Evolutionary conservation across 1,284 basidiomycete genomes (phyloP).

Genomic region (Vanrija humicola): DNA sequence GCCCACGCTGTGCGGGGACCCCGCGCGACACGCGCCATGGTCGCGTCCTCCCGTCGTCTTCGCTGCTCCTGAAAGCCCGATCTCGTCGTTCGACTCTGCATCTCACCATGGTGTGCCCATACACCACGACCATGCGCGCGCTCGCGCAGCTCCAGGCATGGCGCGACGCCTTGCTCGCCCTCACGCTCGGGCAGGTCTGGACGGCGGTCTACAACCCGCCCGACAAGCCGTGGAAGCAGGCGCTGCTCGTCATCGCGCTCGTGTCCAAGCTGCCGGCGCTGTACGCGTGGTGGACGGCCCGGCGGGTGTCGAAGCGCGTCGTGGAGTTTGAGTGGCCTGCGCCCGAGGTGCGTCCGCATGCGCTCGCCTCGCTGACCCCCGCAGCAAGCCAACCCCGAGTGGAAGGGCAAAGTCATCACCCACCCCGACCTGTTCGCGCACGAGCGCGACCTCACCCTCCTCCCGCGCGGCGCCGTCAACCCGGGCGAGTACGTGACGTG

Average conservation of each 20-base stretch:
- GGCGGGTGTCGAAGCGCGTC: slow-evolving; percentile 53
- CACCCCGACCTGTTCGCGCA: slow-evolving; percentile 31
- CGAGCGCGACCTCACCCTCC: slow-evolving; percentile 23
- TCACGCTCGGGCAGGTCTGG: slow-evolving; percentile 37
- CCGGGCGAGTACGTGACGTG: slow-evolving; percentile 72
- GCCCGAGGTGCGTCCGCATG: slow-evolving; percentile 56
- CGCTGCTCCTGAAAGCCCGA: neutral
- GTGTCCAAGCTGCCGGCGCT: slow-evolving; percentile 3
- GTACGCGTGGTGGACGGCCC: slow-evolving; percentile 9
- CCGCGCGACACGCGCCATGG: neutral
- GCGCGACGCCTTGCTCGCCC: slow-evolving; percentile 1
- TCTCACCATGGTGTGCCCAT: neutral
- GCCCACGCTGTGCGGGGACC: neutral
- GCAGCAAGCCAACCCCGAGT: slow-evolving; percentile 24
- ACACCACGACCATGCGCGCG: neutral
- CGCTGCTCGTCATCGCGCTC: slow-evolving; percentile 16
- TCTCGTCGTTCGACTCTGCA: neutral
- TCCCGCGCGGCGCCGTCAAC: slow-evolving; percentile 13
- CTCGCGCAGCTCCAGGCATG: neutral
- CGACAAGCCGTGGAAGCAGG: slow-evolving; percentile 21
- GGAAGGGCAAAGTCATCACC: slow-evolving; percentile 27
- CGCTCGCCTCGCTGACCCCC: neutral
- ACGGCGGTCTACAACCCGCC: slow-evolving; percentile 32
- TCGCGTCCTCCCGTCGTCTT: neutral
- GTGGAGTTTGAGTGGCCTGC: slow-evolving; percentile 59